Evolutionary conservation across 2,329 filamentous ascomycete genomes (phyloP).

Genomic region (Trichoderma aggressivum): DNA sequence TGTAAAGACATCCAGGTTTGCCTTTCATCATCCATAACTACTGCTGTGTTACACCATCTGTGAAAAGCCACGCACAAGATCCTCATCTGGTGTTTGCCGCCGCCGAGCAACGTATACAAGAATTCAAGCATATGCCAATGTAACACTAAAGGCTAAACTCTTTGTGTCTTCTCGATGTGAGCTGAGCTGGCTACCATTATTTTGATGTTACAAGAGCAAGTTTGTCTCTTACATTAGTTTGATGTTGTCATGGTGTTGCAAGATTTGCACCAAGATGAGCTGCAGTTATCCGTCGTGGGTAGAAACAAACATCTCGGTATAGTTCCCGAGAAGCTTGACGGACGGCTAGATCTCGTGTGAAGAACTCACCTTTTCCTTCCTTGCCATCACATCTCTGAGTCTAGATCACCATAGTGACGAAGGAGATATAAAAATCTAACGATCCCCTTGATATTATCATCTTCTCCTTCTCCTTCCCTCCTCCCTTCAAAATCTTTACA

Average conservation of each 20-base stretch:
- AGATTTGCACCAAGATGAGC: neutral
- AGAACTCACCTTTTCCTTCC: neutral
- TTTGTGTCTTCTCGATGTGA: neutral
- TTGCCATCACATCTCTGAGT: neutral
- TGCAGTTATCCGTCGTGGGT: neutral
- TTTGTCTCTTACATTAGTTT: neutral
- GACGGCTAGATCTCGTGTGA: neutral
- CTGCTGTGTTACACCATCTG: neutral
- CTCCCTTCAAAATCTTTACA: neutral
- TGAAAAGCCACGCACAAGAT: neutral
- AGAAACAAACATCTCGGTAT: constrained; percentile 7
- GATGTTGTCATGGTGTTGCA: neutral
- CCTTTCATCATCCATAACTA: neutral
- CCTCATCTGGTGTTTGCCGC: neutral
- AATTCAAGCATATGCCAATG: neutral
- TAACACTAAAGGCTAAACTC: neutral
- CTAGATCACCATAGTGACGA: neutral
- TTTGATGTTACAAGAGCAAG: neutral
- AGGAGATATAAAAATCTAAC: neutral
- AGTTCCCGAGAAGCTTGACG: constrained; percentile 1
- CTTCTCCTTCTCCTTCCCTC: neutral
- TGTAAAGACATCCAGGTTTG: neutral
- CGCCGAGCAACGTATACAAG: neutral
- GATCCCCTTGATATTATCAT: neutral
- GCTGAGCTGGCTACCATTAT: neutral